Conservation (phyloP, 2,329 filamentous ascomycete species). For the Botrytis tulipae region DNA sequence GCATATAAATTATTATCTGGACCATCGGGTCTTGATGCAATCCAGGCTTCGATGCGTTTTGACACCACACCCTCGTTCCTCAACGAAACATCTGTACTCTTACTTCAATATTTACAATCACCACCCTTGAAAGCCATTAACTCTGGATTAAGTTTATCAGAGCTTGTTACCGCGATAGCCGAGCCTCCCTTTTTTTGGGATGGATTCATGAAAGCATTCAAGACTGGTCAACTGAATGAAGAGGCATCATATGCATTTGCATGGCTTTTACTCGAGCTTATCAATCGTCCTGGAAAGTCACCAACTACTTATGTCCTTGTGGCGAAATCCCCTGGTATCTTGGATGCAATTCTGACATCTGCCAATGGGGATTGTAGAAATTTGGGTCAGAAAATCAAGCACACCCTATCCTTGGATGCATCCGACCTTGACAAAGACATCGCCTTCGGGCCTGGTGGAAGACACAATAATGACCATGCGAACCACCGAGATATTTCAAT, state of each 20-base stretch:
- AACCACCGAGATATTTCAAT: constrained; percentile 62
- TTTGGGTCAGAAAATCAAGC: constrained; percentile 45
- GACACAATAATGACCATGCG: constrained; percentile 70
- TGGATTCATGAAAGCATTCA: constrained; percentile 36
- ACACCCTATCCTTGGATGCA: constrained; percentile 36
- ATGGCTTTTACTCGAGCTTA: constrained; percentile 47
- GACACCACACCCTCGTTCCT: constrained; percentile 46
- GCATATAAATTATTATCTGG: constrained; percentile 44
- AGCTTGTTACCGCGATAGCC: constrained; percentile 47
- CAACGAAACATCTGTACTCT: constrained; percentile 40
- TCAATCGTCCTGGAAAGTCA: constrained; percentile 39
- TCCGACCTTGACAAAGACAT: constrained; percentile 22
- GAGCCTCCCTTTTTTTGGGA: constrained; percentile 53
- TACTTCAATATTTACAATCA: constrained; percentile 41
- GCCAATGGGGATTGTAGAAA: constrained; percentile 35
- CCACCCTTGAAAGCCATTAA: constrained; percentile 30
- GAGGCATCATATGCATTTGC: constrained; percentile 39
- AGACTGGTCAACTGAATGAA: constrained; percentile 32
- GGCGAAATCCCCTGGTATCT: constrained; percentile 35
- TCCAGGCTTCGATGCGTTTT: constrained; percentile 46
- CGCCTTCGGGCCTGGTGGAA: constrained; percentile 53
- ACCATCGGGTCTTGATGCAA: constrained; percentile 37
- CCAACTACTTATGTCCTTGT: constrained; percentile 32
- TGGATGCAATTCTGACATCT: constrained; percentile 29
- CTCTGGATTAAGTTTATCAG: constrained; percentile 41